Evolutionary conservation across 2,329 filamentous ascomycete species (phyloP).

Genomic region (Trichophyton mentagrophytes): DNA sequence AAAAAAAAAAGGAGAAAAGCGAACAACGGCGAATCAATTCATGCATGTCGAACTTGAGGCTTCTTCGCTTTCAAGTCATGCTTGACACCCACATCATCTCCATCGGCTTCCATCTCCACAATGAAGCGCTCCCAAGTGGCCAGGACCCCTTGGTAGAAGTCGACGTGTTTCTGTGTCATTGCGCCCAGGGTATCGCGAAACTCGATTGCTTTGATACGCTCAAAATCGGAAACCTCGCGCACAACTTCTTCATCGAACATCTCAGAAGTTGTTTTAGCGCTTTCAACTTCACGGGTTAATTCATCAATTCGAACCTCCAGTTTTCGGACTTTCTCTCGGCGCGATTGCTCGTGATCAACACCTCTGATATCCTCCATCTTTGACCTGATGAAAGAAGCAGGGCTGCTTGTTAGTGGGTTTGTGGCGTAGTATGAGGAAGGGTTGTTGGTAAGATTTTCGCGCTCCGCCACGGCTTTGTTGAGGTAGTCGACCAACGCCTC

Average conservation of each 20-base stretch:
- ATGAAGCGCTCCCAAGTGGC: constrained; percentile 83
- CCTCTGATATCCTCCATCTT: constrained; percentile 96
- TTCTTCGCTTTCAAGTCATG: not conserved
- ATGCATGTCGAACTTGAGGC: not conserved
- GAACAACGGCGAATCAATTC: not conserved
- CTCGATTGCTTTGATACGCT: constrained; percentile 88
- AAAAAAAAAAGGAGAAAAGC: not conserved
- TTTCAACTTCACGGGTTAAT: constrained; percentile 77
- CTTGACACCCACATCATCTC: constrained; percentile 7
- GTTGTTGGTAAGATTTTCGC: constrained; percentile 62
- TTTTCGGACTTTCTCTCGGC: constrained; percentile 75
- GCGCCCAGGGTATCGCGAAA: constrained; percentile 77
- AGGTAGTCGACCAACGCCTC: constrained; percentile 94
- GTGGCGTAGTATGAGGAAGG: constrained; percentile 46
- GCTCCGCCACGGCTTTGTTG: constrained; percentile 75
- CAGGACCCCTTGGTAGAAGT: constrained; percentile 69
- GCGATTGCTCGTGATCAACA: constrained; percentile 86
- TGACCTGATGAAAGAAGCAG: constrained; percentile 73
- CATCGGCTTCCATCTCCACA: constrained; percentile 61
- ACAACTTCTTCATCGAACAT: constrained; percentile 95
- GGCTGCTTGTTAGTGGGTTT: constrained; percentile 46
- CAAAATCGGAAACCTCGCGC: constrained; percentile 83
- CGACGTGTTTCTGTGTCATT: constrained; percentile 71
- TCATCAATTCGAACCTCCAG: constrained; percentile 88
- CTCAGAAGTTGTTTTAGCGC: constrained; percentile 72